Base-by-base conservation (phyloP, 2,329 filamentous ascomycete genomes). In the Penicillium sp. region DNA sequence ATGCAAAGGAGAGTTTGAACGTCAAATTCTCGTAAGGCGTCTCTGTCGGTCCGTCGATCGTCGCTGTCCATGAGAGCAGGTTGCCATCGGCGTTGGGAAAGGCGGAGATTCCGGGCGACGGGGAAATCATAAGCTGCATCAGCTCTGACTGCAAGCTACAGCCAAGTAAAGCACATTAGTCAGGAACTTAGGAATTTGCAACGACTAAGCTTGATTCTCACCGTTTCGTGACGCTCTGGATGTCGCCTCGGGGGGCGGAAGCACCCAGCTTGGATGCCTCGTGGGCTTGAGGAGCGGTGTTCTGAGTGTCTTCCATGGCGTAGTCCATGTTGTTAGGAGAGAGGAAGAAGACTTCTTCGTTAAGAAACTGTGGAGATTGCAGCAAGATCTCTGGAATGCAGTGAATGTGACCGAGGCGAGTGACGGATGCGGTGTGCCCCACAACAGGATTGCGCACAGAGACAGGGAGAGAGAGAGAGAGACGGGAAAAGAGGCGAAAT, bases 71-170 rank as follows among this genome's bases (percentile, higher is more conserved):
- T 35, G 86, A 85, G 67, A 96, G 86, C 61, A 97, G 83, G 78
- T 97, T 94, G 71, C 91, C 90, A 70, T 95, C 90, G 35, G 87
- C 87, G 58, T 90, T 88, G 26, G 94, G 94, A 74, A 99, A 99
- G 61, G 95, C 95, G 56, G 92, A 96, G 68, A 97, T 87, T 63
- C 94, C 94, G 14, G 92, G 91, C 0, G 93, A 92, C 1, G 92
- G 88, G 43, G 92, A 92, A 66, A 91, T 92, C 94, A 99, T 97
- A 65, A 99, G 86, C 74, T 94, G 88, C 93, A 99, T 97, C 64
- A 99, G 83, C 77, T 99, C 94, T 49, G 92, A 95, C 77, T 99
- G 94, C 57, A 99, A 82, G 67, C 94, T 97, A 69, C 30, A 60
- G 20, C 40, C 12, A 38, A 48, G 23, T 40, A 28, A 35, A 48